Base-by-base conservation (phyloP, 1,284 basidiomycete species). In the Ganoderma sp. region DNA sequence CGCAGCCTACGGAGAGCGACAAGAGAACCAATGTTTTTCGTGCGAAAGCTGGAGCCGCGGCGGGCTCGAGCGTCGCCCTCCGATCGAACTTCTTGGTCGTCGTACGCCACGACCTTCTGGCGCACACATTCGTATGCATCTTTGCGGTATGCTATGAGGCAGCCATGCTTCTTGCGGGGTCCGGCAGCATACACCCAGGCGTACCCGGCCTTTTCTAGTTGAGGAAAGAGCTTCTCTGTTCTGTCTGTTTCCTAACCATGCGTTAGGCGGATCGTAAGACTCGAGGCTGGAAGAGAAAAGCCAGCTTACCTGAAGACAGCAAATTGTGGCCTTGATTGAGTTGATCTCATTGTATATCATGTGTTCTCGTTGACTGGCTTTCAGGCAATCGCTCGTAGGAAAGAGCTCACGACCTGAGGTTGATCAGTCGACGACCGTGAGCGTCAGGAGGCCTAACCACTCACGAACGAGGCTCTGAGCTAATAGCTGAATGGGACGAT, bases 1-100 rank as follows among this genome's bases (percentile, higher is more conserved):
- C 81, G 78, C 6, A 78, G 76, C 62, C 81, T 81, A 73, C 84
- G 81, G 59, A 98, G 81, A 2, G 90, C 90, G 25, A 93, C 86
- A 22, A 97, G 79, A 58, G 90, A 85, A 0, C 87, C 94, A 65
- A 98, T 91, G 76, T 98, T 98, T 76, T 86, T 92, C 3, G 96
- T 98, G 63, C 82, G 82, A 75, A 93, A 91, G 71, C 88, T 92
- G 43, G 84, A 83, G 1, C 90, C 94, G 67, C 80, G 81, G 15
- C 85, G 81, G 28, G 78, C 75, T 39, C 69, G 74, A 39, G 80
- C 79, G 42, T 77, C 64, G 48, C 80, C 82, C 28, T 81, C 79
- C 17, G 73, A 67, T 25, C 82, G 83, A 25, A 89, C 79, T 64
- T 84, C 79, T 72, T 89, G 81, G n/a, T 87, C 84, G 72, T 96